phyloP scores from a whole-genome alignment of 2,329 filamentous ascomycete genomes.

The Mariannaea elegans region DNA sequence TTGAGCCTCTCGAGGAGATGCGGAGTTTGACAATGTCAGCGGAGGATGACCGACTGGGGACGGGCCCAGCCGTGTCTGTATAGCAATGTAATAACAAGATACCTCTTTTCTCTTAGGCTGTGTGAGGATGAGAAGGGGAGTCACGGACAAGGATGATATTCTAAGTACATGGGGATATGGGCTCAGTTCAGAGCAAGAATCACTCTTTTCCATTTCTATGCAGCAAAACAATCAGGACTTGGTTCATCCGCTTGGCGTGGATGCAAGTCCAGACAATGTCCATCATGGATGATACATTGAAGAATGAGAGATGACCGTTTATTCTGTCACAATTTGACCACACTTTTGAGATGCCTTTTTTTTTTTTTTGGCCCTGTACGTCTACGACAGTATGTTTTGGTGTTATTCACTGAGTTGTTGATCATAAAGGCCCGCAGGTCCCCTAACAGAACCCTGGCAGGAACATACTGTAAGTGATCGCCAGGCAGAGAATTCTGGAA shows the following conservation, averaged over 20 bases:
- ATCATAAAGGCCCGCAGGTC: too few relatives aligned
- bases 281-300: constrained; percentile 21
- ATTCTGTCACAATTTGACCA: constrained; percentile 24
- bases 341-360: neutral
- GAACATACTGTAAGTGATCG: neutral
- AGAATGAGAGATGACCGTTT: constrained; percentile 38
- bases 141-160: constrained; percentile 30
- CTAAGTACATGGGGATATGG: constrained; percentile 27
- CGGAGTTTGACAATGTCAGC: constrained; percentile 6
- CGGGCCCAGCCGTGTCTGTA: constrained; percentile 41
- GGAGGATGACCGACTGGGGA: constrained; percentile 29
- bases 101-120: constrained; percentile 42
- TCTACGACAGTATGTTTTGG: too few relatives aligned
- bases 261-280: constrained; percentile 10
- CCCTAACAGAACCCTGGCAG: too few relatives aligned
- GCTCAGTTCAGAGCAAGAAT: constrained; percentile 18
- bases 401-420: too few relatives aligned
- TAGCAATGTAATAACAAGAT: constrained; percentile 47
- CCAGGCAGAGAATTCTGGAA: neutral
- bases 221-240: constrained; percentile 16
- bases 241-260: constrained; percentile 18
- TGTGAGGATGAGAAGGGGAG: constrained; percentile 27
- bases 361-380: too few relatives aligned
- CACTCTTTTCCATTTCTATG: constrained; percentile 13
- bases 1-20: constrained; percentile 7